Evolutionary conservation across 768 basidiomycete genomes (phyloP), one percentile per base, ranked within the genome.

Genomic region (Amanita pallidorosea): DNA sequence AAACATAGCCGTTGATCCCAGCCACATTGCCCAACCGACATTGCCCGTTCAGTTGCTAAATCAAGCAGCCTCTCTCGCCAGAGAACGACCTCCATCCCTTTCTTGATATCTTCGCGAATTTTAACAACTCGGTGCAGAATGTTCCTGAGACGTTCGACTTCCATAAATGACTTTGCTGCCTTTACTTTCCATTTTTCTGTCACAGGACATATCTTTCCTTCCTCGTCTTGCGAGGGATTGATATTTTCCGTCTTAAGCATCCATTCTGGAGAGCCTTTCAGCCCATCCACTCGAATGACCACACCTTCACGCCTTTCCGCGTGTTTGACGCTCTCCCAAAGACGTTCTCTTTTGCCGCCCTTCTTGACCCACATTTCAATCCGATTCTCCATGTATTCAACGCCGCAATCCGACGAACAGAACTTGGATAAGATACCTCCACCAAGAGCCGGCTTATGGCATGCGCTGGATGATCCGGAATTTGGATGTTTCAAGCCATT

Each of bases 1-100:
- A 84, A 83, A 53, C 85, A 85, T 20, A 96, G 70, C 27, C 92
- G 74, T 58, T 83, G 81, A 63, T 96, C 92, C 82, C 91, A 93
- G 4, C 93, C 91, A 65, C 92, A 96, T 57, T 80, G 77, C 15
- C 78, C 76, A 13, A 79, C 61, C n/a, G 69, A 66, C 53, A 80
- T 79, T 8, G 85, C 79, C 34, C 86, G 74, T 40, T 77, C 77
- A n/a, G 68, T 72, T 20, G 86, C 87, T 38, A 87, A 71, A 51
- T 79, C 74, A 13, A 87, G 67, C 25, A 89, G 63, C 51, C 74
- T 76, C 66, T 84, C 84, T 51, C 85, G 76, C 82, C 85, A 85
- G 8, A 75, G 47, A 15, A 88, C 70, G 31, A 81, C 70, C 53
- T 87, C 85, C 73, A 87, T 74, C 36, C 80, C 82, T 35, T 71